Evolutionary conservation across 306 rosid species (phyloP), one percentile per base, ranked within the genome.

Genomic region (Chamaecrista fasciculata): DNA sequence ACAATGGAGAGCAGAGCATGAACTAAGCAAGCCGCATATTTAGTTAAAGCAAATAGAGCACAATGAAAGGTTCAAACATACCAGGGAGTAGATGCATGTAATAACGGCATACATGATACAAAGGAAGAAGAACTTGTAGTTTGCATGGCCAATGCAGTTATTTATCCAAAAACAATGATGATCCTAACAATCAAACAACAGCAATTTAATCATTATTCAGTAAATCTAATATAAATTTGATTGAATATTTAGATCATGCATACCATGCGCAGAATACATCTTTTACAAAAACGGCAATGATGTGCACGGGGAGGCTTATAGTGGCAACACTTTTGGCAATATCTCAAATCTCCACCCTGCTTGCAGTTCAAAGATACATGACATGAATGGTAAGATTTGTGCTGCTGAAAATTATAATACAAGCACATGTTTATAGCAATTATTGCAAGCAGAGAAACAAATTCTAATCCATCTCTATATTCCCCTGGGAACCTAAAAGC

Each of bases 161-260:
- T 89, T 86, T 71, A 94, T 94, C 99, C 99, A 94, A 79, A 91
- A 86, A 85, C 99, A 94, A 66, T 94, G 99, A 67, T 94, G 99
- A 79, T 94, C 99, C 98, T 93, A 81, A 62, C 76, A 92, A 79
- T 74, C 79, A 84, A 68, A 46, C 73, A 74, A 69, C 68, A 76
- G 69, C 18, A 78, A 33, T 31, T 83, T 74, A 42, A 69, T 81
- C 40, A 80, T 69, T 74, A 77, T 37, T 43, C 65, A 66, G 75
- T 68, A 64, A 56, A 60, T 50, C 61, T n/a, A 46, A 63, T 55
- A 58, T 31, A 77, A 77, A 53, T 66, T 62, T 47, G 40, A 78
- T 12, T 46, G 11, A 60, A 11, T 57, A 74, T 39, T 68, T 19
- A 65, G 71, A 74, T 64, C 51, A 79, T 24, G 72, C 87, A 71